Base-by-base conservation (phyloP, 169 alveolate genomes). In the Plasmodium cynomolgi region DNA sequence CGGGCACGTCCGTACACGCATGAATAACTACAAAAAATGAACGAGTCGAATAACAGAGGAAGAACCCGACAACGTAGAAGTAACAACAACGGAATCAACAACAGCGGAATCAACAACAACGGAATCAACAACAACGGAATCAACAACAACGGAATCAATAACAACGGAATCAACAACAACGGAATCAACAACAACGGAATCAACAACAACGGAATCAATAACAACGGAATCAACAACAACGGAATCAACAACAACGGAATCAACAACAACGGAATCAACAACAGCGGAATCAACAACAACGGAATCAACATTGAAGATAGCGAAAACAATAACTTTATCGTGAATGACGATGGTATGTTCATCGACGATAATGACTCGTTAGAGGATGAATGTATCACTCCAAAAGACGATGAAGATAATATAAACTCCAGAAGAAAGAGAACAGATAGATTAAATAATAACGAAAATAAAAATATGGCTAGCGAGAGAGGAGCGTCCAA, bases 321-420 rank as follows among this genome's bases (percentile, higher is more conserved):
- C 71, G 71, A 34, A 20, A 54, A 77, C 8, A 41, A 84, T 72
- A 75, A 54, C 44, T 77, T 50, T 37, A 9, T 77, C 20, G 62
- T 41, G 3, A 85, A 85, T 85, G 93, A 85, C 68, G 85, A 85
- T 85, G 93, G 93, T 54, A 85, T 83, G 62, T 74, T 85, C 81
- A 85, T 85, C 6, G 93, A 85, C 68, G 93, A 85, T 56, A 85
- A 74, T 77, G 80, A 85, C 17, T 56, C 80, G 39, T 33, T 85
- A 75, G 93, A 85, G 80, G 93, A 85, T 50, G 86, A 85, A 34
- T 85, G 93, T 54, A 54, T 75, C 3, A 85, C 93, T 47, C 93
- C 93, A n/a, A 85, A 75, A 23, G 93, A 85, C 71, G 93, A 85
- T 75, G 93, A 85, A 33, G 93, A 85, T 33, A 85, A 75, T 77